Evolutionary conservation across 495 filamentous ascomycete species (phyloP), one percentile per base, ranked within the genome.

Genomic region (Podospora comata): DNA sequence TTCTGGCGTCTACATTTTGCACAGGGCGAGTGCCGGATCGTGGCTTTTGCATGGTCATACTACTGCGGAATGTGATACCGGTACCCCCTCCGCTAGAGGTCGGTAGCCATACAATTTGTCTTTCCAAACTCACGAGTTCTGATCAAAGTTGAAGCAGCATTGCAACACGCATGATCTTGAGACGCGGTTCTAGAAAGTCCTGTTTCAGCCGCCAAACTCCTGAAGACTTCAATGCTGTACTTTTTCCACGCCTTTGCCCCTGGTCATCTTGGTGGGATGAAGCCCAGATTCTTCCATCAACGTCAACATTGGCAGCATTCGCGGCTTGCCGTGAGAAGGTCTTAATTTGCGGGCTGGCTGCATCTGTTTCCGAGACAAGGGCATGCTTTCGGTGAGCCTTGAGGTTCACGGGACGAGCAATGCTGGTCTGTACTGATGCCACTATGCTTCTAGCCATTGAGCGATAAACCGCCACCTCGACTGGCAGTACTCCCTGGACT

Each of bases 1-100:
- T 48, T 48, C 39, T 48, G 39, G 39, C 13, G 39, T 48, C 15
- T 11, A 13, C 13, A 13, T 79, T 87, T 87, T 26, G 26, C 39
- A 62, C 34, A 26, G 34, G 18, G 19, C 32, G 7, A 28, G 39
- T 67, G 59, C 57, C 19, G n/a, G 28, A 62, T 67, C 57, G 86
- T 85, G 65, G 34, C 65, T 62, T 63, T 48, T 67, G 58, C 65
- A 67, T 32, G 57, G 53, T 13, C 20, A 26, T 20, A 19, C 62
- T 48, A 11, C 39, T 48, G 39, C 39, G 39, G 5, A 5, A 27
- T 62, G 11, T 28, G 32, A n/a, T 27, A 28, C 18, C 32, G 7
- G 26, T 32, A 16, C 32, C 18, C 7, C 30, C 27, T 62, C 23
- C 6, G 5, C 27, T 19, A 16, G 16, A n/a, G 34, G 32, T 27